These are phyloP conservation scores for Phylloporus sp. DNA, from an alignment of 768 basidiomycete species.

Conservation along the genomic window DNA sequence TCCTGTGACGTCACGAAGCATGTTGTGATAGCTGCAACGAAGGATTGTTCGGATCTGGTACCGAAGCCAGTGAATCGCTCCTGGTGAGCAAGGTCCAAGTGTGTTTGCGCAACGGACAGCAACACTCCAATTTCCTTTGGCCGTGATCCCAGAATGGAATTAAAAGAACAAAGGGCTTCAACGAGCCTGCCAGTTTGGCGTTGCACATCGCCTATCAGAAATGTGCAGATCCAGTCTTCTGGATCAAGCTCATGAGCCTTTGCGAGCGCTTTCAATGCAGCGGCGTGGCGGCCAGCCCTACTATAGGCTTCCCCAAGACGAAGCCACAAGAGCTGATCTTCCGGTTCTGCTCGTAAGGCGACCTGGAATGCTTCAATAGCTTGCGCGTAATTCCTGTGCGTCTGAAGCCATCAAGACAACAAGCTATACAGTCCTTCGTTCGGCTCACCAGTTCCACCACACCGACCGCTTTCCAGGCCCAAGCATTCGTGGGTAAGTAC, in stretches of 20 bases:
- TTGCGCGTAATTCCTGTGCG: conserved; percentile 59
- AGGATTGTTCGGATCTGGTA: conserved; percentile 69
- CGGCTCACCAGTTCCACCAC: conserved; percentile 80
- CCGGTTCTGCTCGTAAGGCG: conserved; percentile 72
- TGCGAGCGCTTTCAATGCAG: conserved; percentile 82
- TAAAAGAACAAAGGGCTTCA: conserved; percentile 69
- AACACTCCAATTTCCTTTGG: conserved; percentile 72
- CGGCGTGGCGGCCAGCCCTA: conserved; percentile 81
- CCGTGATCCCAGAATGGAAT: conserved; percentile 48
- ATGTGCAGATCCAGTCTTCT: conserved; percentile 78
- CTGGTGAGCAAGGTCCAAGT: conserved; percentile 64
- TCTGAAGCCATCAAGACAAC: conserved; percentile 37
- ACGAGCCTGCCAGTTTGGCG: conserved; percentile 69
- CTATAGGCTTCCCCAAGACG: conserved; percentile 90
- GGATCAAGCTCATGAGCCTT: conserved; percentile 72
- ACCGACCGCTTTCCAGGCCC: conserved; percentile 98
- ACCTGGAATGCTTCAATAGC: conserved; percentile 86
- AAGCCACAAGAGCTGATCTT: conserved; percentile 83
- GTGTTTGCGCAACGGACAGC: conserved; percentile 65
- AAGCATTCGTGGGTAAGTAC: conserved; percentile 76
- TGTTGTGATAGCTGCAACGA: conserved; percentile 54
- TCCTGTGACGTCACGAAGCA: conserved; percentile 47
- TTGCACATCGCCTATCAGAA: conserved; percentile 82
- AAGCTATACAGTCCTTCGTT: neutral
- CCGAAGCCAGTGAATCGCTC: conserved; percentile 69